Base-by-base conservation (phyloP, 2,329 filamentous ascomycete genomes). In the Scolecobasidium constrictum region DNA sequence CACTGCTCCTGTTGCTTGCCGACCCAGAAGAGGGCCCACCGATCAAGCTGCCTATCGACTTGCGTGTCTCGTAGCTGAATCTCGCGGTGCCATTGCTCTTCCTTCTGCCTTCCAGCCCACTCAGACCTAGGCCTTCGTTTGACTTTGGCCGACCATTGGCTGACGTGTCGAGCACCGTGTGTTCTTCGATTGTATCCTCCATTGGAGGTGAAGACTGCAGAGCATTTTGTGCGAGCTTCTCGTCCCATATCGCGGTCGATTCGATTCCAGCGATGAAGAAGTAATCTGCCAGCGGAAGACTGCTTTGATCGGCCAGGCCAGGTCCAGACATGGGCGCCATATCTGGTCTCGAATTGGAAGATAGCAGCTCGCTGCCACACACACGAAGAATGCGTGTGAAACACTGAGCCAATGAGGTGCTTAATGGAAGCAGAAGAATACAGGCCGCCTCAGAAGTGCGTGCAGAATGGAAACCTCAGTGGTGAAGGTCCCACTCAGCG, bases 1-100 rank as follows among this genome's bases (percentile, higher is more conserved):
- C 62, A 57, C 77, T 81, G 59, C 77, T 81, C 45, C 77, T 66
- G 51, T 78, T 80, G 62, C 77, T 81, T 44, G 63, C 65, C n/a
- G 71, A 61, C 15, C 26, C 33, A 20, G 37, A 45, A 17, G 12
- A 43, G 7, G 19, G 12, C 6, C 9, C 12, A 33, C 61, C 62
- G 45, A 66, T 63, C 38, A 67, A 70, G 50, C 67, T 70, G 49
- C 62, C 64, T 34, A 71, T 63, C 33, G 75, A 77, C 51, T 71
- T 63, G 50, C 67, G 60, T 46, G 65, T 58, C 46, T 70, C 67
- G 43, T 57, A 66, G 52, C 65, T 69, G 48, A 65, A 59, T 17
- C 66, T 23, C 9, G 37, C 11, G 11, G 11, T 39, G 26, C 26
- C 26, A 31, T 31, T 31, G 7, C 35, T 38, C 21, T 22, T 20